A percentile compares a stretch with the other conserved stretches of the same genome.
Conservation (phyloP, 306 rosid genomes). For the Vachellia collinsii region DNA sequence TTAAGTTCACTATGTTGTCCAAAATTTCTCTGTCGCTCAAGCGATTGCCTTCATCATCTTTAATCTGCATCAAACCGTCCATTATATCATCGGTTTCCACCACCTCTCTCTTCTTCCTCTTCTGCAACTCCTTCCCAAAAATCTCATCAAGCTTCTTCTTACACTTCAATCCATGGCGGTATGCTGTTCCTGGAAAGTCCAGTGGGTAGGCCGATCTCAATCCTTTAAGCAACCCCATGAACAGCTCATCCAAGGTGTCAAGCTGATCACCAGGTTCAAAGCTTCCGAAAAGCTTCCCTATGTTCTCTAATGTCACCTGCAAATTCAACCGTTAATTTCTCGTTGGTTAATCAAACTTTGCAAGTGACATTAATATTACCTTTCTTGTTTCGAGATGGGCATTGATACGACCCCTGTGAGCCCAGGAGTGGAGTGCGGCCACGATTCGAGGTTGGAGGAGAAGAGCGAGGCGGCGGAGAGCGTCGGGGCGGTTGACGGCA, state of each 20-base stretch:
- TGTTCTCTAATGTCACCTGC: constrained; percentile 37
- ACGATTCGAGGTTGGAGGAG: constrained; percentile 33
- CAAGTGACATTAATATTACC: neutral
- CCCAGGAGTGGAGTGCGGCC: constrained; percentile 28
- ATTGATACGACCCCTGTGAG: constrained; percentile 28
- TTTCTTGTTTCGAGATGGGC: constrained; percentile 26
- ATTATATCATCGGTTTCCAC: constrained; percentile 38
- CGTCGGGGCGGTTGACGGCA: constrained; percentile 23
- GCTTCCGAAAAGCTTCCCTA: constrained; percentile 29
- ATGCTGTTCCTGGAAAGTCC: constrained; percentile 50
- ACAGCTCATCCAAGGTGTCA: constrained; percentile 18
- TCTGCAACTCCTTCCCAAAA: constrained; percentile 45
- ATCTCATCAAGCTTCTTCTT: constrained; percentile 46
- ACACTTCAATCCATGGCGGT: constrained; percentile 35
- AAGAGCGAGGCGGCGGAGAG: constrained; percentile 33
- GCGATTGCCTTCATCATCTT: constrained; percentile 49
- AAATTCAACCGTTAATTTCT: neutral
- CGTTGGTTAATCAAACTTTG: neutral
- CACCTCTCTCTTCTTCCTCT: constrained; percentile 34
- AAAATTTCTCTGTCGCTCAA: constrained; percentile 50
- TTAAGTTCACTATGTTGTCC: constrained; percentile 50
- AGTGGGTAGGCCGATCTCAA: constrained; percentile 45
- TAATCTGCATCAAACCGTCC: constrained; percentile 56
- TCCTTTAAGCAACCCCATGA: constrained; percentile 27
- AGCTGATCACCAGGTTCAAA: constrained; percentile 26